phyloP scores from a whole-genome alignment of 1,284 basidiomycete genomes.

The Ustanciosporium gigantosporum region DNA sequence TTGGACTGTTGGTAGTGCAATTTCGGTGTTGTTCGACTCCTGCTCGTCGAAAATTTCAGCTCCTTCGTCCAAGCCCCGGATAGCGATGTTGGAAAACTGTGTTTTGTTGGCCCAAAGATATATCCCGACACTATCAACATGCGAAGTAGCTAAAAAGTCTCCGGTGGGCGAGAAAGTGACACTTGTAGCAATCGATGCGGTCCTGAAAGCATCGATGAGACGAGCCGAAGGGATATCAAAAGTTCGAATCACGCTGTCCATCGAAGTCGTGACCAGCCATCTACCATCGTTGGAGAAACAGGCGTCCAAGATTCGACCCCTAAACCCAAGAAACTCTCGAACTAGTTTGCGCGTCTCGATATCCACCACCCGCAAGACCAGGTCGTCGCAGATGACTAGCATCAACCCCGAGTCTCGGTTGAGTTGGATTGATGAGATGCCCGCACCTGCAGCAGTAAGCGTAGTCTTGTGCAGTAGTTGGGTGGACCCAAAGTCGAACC shows the following conservation, averaged over 20 bases:
- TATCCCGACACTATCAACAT: conserved; percentile 90
- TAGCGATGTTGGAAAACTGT: conserved; percentile 83
- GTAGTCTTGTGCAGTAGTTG: conserved; percentile 70
- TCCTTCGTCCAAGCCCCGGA: conserved; percentile 77
- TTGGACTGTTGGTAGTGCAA: conserved; percentile 37
- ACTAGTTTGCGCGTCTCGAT: conserved; percentile 86
- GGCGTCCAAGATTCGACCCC: conserved; percentile 50
- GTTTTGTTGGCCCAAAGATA: conserved; percentile 97
- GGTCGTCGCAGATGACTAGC: conserved; percentile 81
- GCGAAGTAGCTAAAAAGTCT: conserved; percentile 92
- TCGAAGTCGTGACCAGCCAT: conserved; percentile 84
- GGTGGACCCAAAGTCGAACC: conserved; percentile 92
- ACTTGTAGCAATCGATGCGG: conserved; percentile 85
- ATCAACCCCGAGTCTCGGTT: conserved; percentile 87
- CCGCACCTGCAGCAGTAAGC: conserved; percentile 71
- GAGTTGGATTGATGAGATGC: conserved; percentile 73
- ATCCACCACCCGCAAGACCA: conserved; percentile 81
- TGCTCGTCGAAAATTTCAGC: conserved; percentile 66
- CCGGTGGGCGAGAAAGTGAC: conserved; percentile 90
- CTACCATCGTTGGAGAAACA: conserved; percentile 86
- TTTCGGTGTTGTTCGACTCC: conserved; percentile 5
- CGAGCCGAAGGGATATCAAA: conserved; percentile 93
- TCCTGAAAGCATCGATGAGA: conserved; percentile 88
- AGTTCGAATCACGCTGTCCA: conserved; percentile 90
- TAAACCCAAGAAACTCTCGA: conserved; percentile 70